Conservation (phyloP, 225 moss, liverwort and hornwort species). For the Takakia lepidozioides region DNA sequence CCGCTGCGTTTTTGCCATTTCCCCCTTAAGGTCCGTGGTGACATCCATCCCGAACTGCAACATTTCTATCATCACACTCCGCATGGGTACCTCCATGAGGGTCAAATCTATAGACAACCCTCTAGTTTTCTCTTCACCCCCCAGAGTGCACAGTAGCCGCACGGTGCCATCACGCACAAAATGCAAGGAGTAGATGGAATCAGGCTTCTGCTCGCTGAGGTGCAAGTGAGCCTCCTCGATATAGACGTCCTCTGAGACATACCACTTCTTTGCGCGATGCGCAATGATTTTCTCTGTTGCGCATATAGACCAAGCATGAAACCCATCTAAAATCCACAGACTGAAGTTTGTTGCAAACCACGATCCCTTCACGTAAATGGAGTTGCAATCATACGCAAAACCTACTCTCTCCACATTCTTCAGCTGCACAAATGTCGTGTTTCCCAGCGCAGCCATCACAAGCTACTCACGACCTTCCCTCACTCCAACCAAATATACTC, state of each 20-base stretch:
- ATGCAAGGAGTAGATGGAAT: slow-evolving; percentile 25
- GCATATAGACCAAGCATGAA: slow-evolving; percentile 29
- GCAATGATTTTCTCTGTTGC: slow-evolving; percentile 23
- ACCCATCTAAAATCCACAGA: slow-evolving; percentile 30
- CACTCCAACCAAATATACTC: too few relatives aligned
- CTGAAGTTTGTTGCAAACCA: slow-evolving; percentile 41
- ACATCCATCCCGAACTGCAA: slow-evolving; percentile 38
- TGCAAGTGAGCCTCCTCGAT: slow-evolving; percentile 32
- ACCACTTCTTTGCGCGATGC: slow-evolving; percentile 15
- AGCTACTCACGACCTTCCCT: too few relatives aligned
- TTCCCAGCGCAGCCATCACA: too few relatives aligned
- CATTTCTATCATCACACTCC: slow-evolving; percentile 32
- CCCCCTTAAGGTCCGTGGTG: slow-evolving; percentile 12
- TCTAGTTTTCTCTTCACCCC: slow-evolving; percentile 2
- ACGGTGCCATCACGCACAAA: slow-evolving; percentile 10
- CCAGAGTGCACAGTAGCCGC: slow-evolving; percentile 21
- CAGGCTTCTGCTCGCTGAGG: slow-evolving; percentile 30
- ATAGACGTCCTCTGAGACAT: slow-evolving; percentile 30
- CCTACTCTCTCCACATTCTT: slow-evolving; percentile 27
- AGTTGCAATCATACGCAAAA: slow-evolving; percentile 6
- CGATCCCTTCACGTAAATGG: slow-evolving; percentile 29
- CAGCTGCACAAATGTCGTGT: slow-evolving; percentile 36
- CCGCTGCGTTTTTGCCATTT: slow-evolving; percentile 19
- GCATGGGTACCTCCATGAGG: slow-evolving; percentile 16
- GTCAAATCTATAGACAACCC: slow-evolving; percentile 20